phyloP scores from a whole-genome alignment of 306 rosid genomes.

The Fragaria iinumae region DNA sequence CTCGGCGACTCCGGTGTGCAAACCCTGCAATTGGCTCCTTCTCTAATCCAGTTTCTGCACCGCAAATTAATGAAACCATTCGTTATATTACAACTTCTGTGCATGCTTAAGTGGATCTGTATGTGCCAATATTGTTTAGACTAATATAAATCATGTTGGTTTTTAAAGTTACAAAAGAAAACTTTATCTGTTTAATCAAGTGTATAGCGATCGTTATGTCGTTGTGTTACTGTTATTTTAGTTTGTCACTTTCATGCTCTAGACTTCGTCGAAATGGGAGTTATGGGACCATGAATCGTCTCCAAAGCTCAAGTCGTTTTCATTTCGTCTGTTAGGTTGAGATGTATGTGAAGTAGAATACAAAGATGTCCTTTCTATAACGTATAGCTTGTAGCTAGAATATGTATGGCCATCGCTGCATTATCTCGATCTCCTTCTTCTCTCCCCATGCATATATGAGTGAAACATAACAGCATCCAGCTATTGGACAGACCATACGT shows the following conservation, averaged over 20 bases:
- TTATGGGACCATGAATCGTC: background rate
- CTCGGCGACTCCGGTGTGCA: conserved; percentile 31
- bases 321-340: background rate
- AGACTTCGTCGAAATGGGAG: background rate
- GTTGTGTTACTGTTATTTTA: background rate
- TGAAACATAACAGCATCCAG: background rate
- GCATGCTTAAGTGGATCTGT: background rate
- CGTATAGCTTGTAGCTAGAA: background rate
- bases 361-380: background rate
- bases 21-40: conserved; percentile 32
- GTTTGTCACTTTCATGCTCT: background rate
- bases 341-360: background rate
- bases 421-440: background rate
- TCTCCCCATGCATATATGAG: background rate
- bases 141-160: background rate
- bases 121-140: background rate
- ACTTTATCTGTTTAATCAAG: background rate
- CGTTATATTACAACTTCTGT: background rate
- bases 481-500: background rate
- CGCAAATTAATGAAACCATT: background rate
- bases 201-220: background rate
- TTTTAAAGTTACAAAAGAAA: background rate
- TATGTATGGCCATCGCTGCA: background rate
- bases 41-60: conserved; percentile 48
- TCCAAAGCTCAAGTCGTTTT: background rate